phyloP scores from a whole-genome alignment of 176 grass and related monocot species.

The Pontederia paniculata region DNA sequence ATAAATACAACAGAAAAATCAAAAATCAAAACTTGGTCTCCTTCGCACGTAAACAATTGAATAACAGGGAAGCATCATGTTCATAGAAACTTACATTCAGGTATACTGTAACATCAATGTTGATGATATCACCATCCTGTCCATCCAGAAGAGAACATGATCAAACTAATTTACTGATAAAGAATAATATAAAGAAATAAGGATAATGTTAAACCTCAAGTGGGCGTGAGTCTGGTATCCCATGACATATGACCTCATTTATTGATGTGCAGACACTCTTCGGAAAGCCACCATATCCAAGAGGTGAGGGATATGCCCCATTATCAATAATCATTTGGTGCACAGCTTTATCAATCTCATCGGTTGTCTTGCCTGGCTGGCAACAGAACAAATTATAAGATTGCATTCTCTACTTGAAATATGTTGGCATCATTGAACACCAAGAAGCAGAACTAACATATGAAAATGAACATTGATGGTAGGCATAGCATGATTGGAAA shows the following conservation, averaged over 20 bases:
- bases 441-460: too few species aligned
- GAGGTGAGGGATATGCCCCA: constrained; percentile 87
- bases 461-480: too few species aligned
- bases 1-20: too few species aligned
- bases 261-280: constrained; percentile 95
- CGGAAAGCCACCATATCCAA: constrained; percentile 82
- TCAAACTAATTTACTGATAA: not conserved
- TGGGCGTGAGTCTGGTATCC: constrained; percentile 82
- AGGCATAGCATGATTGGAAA: too few species aligned
- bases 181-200: constrained; percentile 7
- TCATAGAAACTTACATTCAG: constrained; percentile 57
- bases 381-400: constrained; percentile 31
- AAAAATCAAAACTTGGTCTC: too few species aligned
- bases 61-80: too few species aligned
- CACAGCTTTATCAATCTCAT: constrained; percentile 93
- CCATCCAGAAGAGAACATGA: not conserved
- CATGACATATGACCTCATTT: constrained; percentile 96
- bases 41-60: too few species aligned
- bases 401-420: constrained; percentile 11
- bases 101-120: constrained; percentile 94
- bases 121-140: constrained; percentile 97
- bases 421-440: too few species aligned
- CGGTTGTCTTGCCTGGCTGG: constrained; percentile 87
- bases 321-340: constrained; percentile 91
- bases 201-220: constrained; percentile 50